Percentiles rank a stretch among this genome's conserved stretches.
These are phyloP conservation scores for Eucalyptus dawsonii DNA, from an alignment of 345 rosid species.

Conservation along the genomic window DNA sequence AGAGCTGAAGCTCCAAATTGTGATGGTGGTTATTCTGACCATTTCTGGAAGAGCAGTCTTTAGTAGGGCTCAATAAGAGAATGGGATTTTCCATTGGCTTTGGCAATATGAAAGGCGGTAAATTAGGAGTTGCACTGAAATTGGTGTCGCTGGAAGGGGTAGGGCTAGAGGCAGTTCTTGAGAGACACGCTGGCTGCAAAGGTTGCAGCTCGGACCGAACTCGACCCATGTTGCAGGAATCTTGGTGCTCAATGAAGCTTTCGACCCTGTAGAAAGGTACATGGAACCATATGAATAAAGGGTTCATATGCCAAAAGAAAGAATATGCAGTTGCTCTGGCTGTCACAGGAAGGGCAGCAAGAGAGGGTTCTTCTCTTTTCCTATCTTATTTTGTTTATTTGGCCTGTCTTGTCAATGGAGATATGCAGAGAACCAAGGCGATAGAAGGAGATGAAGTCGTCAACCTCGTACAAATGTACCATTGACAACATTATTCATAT, in stretches of 20 bases:
- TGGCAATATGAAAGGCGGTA: neutral
- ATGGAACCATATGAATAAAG: neutral
- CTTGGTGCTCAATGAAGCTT: constrained; percentile 97
- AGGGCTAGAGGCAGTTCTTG: constrained; percentile 56
- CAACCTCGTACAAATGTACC: neutral
- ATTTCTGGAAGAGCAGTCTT: neutral
- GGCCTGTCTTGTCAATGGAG: neutral
- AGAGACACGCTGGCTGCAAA: constrained; percentile 34
- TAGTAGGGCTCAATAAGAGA: neutral
- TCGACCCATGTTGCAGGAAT: constrained; percentile 58
- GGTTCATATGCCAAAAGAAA: neutral
- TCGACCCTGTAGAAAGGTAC: constrained; percentile 43
- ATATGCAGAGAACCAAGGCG: neutral
- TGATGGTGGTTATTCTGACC: constrained; percentile 1
- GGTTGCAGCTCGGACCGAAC: constrained; percentile 24
- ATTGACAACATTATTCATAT: neutral
- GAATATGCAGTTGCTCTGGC: neutral
- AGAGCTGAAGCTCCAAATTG: constrained; percentile 56
- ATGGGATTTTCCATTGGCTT: neutral
- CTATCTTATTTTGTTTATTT: neutral
- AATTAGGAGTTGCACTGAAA: constrained; percentile 7
- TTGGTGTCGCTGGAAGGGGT: constrained; percentile 51
- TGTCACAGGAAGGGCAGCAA: neutral
- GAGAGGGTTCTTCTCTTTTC: neutral
- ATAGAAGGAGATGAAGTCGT: neutral